These are phyloP conservation scores for Auricularia sp. DNA, from an alignment of 768 basidiomycete species.

Conservation along the genomic window DNA sequence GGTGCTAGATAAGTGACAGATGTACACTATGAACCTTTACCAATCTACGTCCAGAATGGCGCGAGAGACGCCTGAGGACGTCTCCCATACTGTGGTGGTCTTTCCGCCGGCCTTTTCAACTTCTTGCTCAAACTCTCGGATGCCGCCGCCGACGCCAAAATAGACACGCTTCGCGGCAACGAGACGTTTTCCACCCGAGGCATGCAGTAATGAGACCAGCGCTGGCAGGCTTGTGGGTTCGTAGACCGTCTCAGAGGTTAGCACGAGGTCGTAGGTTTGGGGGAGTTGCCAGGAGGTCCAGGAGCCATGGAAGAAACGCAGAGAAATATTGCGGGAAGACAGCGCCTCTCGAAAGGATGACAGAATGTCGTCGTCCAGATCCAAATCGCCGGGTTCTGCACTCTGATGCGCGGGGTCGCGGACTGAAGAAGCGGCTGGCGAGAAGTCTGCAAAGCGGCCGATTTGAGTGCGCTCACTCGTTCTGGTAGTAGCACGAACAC, in stretches of 20 bases:
- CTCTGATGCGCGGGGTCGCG: background rate
- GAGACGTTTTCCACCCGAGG: constrained; percentile 35
- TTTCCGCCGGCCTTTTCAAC: constrained; percentile 32
- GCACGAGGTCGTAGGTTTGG: constrained; percentile 51
- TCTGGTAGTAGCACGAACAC: constrained; percentile 45
- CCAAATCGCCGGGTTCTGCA: constrained; percentile 43
- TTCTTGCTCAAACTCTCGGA: constrained; percentile 57
- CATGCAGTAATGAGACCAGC: constrained; percentile 18
- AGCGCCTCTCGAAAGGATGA: constrained; percentile 57
- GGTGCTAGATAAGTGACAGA: too few species aligned
- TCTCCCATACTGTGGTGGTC: constrained; percentile 57
- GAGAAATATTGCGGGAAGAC: constrained; percentile 36
- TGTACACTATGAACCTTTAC: background rate
- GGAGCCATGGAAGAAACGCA: constrained; percentile 74
- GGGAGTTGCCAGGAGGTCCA: constrained; percentile 52
- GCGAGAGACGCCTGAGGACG: background rate
- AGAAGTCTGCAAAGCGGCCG: background rate
- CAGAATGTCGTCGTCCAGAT: constrained; percentile 55
- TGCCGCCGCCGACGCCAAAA: constrained; percentile 90
- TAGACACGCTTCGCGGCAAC: constrained; percentile 89
- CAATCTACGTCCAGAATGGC: background rate
- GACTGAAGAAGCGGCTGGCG: background rate
- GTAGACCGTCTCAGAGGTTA: constrained; percentile 84
- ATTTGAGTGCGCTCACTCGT: background rate
- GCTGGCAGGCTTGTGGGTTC: background rate